phyloP scores from a whole-genome alignment of 202 grass and related monocot genomes.

The Eragrostis tef region DNA sequence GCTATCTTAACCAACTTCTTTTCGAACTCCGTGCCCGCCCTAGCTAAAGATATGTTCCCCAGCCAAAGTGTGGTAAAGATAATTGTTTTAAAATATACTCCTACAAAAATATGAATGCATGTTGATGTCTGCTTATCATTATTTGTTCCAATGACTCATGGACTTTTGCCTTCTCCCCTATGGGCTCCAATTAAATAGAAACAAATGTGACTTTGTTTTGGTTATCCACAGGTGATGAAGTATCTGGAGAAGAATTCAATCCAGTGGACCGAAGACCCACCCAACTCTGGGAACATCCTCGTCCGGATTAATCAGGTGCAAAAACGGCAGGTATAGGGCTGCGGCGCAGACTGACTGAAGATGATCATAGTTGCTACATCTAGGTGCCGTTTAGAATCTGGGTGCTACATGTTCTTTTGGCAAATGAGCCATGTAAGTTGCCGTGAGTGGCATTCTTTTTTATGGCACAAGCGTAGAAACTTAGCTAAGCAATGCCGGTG shows the following conservation, averaged over 20 bases:
- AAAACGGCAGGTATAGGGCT: slow-evolving; percentile 42
- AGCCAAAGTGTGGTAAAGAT: slow-evolving; percentile 4
- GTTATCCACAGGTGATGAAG: slow-evolving; percentile 58
- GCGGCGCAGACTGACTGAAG: slow-evolving; percentile 33
- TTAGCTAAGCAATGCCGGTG: not conserved
- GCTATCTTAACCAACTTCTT: slow-evolving; percentile 6
- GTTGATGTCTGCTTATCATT: not conserved
- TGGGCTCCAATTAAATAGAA: not conserved
- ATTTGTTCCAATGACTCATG: not conserved
- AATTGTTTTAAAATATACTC: not conserved
- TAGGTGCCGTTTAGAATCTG: slow-evolving; percentile 22
- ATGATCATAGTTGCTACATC: slow-evolving; percentile 28
- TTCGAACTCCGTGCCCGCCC: not conserved
- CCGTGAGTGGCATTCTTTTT: slow-evolving; percentile 34
- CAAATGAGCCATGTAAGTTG: slow-evolving; percentile 14
- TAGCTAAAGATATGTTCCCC: slow-evolving; percentile 18
- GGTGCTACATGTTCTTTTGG: slow-evolving; percentile 27
- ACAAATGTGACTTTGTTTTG: not conserved
- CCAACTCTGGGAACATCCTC: slow-evolving; percentile 51
- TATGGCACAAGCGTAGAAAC: not conserved
- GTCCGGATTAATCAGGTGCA: slow-evolving; percentile 68
- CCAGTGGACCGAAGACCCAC: slow-evolving; percentile 65
- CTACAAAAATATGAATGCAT: not conserved
- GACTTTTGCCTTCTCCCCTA: slow-evolving; percentile 5
- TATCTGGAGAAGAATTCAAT: slow-evolving; percentile 75